Evolutionary conservation across 2,329 filamentous ascomycete species (phyloP).

Genomic region (Dactylellina drechsleri): DNA sequence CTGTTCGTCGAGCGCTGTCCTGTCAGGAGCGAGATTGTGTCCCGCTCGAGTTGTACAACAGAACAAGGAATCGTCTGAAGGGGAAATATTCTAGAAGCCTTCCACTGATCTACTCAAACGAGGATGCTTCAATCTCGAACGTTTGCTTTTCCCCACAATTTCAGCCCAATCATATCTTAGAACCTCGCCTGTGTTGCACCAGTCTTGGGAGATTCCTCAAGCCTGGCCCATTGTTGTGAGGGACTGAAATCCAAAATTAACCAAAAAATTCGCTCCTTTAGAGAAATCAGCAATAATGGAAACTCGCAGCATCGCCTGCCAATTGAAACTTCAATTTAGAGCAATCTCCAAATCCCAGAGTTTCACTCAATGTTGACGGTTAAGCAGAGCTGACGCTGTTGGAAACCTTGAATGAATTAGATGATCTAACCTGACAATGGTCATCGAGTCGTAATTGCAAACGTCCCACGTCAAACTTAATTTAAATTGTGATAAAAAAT

Average conservation of each 20-base stretch:
- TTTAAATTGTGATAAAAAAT: too few relatives aligned
- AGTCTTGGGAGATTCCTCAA: background rate
- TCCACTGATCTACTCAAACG: slow-evolving; percentile 27
- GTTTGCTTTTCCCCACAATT: slow-evolving; percentile 26
- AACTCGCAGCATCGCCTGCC: background rate
- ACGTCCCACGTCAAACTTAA: background rate
- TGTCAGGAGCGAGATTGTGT: slow-evolving; percentile 32
- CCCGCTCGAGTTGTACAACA: slow-evolving; percentile 44
- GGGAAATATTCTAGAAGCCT: slow-evolving; percentile 49
- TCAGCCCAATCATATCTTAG: slow-evolving; percentile 6
- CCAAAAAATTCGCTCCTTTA: background rate
- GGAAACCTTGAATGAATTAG: background rate
- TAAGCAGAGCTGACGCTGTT: background rate
- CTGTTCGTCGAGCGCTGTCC: slow-evolving; percentile 35
- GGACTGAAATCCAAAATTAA: background rate
- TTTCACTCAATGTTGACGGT: background rate
- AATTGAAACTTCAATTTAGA: slow-evolving; percentile 18
- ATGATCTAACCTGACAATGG: slow-evolving; percentile 11
- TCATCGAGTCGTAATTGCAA: slow-evolving; percentile 28
- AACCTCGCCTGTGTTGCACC: slow-evolving; percentile 18
- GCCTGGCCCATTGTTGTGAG: background rate
- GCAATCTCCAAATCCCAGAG: slow-evolving; percentile 31
- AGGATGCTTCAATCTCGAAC: slow-evolving; percentile 7
- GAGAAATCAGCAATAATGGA: slow-evolving; percentile 7
- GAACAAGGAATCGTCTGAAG: slow-evolving; percentile 26